Conservation (phyloP, 768 basidiomycete genomes). For the Hirschioporus abietinus region DNA sequence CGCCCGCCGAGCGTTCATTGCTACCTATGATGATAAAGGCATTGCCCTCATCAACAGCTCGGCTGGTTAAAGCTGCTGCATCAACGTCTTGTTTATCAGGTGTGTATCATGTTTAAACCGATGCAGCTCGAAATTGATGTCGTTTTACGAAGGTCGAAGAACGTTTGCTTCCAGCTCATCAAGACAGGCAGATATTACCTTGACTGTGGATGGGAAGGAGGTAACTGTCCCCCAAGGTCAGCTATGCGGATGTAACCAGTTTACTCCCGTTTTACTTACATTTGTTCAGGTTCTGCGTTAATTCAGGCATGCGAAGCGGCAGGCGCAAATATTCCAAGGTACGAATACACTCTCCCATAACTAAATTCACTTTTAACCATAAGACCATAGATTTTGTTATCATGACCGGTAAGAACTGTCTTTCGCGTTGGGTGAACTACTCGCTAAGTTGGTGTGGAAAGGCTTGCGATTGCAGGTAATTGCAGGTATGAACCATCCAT, state of each 20-base stretch:
- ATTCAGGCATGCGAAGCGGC: constrained; percentile 96
- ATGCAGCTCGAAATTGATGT: neutral
- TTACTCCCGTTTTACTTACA: constrained; percentile 11
- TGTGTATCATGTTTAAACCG: neutral
- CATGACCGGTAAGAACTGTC: constrained; percentile 62
- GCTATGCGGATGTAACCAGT: constrained; percentile 22
- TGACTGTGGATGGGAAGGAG: constrained; percentile 95
- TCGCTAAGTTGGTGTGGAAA: constrained; percentile 28
- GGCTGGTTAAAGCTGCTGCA: neutral
- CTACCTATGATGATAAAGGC: neutral
- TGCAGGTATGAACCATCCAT: constrained; percentile 63
- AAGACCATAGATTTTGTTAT: constrained; percentile 62
- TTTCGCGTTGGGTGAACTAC: neutral
- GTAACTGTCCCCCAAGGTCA: constrained; percentile 94
- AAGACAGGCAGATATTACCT: constrained; percentile 74
- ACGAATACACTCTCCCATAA: constrained; percentile 14
- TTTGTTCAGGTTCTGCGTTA: constrained; percentile 71
- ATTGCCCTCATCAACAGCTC: neutral
- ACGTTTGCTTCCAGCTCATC: constrained; percentile 61
- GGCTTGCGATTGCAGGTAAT: constrained; percentile 95
- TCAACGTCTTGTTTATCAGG: neutral
- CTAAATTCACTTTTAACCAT: constrained; percentile 3
- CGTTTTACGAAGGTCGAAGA: constrained; percentile 41
- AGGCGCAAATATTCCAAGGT: constrained; percentile 78
- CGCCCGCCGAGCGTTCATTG: too few species aligned